These are phyloP conservation scores for Knufia fluminis DNA, from an alignment of 2,329 filamentous ascomycete genomes.

Conservation along the genomic window DNA sequence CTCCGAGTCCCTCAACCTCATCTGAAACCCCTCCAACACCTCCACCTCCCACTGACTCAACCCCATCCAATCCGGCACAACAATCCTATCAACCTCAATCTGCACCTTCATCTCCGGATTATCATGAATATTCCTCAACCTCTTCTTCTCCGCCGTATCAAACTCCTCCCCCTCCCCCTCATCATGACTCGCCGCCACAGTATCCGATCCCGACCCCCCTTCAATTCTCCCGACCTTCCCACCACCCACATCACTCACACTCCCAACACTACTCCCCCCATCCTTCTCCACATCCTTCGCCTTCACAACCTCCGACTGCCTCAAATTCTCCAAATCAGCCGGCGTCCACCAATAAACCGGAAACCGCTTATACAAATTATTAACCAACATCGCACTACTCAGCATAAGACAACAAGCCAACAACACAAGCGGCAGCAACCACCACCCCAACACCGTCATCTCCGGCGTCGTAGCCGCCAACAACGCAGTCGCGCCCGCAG, in stretches of 20 bases:
- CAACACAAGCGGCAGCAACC: slow-evolving; percentile 53
- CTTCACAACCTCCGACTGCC: neutral
- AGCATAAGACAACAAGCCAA: slow-evolving; percentile 55
- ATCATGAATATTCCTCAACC: neutral
- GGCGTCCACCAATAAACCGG: slow-evolving; percentile 54
- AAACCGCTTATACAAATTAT: slow-evolving; percentile 59
- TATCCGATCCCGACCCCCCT: too few relatives aligned
- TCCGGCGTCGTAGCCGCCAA: slow-evolving; percentile 54
- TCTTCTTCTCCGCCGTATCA: neutral
- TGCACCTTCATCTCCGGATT: slow-evolving; percentile 3
- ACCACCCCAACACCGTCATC: slow-evolving; percentile 56
- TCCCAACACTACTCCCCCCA: neutral
- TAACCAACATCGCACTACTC: slow-evolving; percentile 52
- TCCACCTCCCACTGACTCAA: slow-evolving; percentile 8
- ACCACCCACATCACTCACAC: neutral
- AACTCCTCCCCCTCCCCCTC: neutral
- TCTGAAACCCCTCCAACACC: slow-evolving; percentile 3
- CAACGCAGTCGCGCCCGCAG: slow-evolving; percentile 64
- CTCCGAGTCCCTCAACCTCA: slow-evolving; percentile 1
- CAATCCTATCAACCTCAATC: slow-evolving; percentile 3
- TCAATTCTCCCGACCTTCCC: neutral
- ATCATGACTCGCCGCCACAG: too few relatives aligned
- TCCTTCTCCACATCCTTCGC: neutral
- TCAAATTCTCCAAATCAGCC: neutral
- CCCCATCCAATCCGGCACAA: slow-evolving; percentile 5